Base-by-base conservation (phyloP, 441 rosid species). In the Jatropha podagrica region DNA sequence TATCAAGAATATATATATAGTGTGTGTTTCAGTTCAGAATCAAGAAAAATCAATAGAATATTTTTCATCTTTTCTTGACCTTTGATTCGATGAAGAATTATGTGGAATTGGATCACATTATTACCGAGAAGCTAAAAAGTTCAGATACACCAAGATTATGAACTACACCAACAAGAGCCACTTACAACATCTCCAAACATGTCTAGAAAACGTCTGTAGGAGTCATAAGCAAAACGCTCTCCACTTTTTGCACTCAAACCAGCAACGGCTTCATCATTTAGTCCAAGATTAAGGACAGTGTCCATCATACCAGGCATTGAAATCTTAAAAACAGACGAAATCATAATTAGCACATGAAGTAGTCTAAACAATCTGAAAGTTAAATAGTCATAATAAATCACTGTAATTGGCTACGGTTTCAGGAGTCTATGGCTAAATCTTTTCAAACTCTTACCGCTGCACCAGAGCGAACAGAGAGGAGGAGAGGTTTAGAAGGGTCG, bases 261-360 rank as follows among this genome's bases (percentile, higher is more conserved):
- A 18, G 88, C 81, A 2, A 84, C 93, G 61, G 93, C 99, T 85
- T 89, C 81, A 67, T 95, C 97, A 83, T 95, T 92, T 44, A 92
- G 84, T 40, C 99, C 99, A 48, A 95, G 94, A 84, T 95, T 95
- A 63, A 95, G 99, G 71, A 95, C 96, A 23, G 97, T 95, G 81
- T 95, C 99, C 99, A 95, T 95, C 99, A 95, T 95, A 46, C 99
- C 99, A 51, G 97, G 99, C 97, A 95, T 95, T 23, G 97, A 95
- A n/a, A 91, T 86, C 99, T 95, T 20, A 79, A 40, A 83, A 6
- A 51, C 7, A 32, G 40, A 71, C 14, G 46, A 71, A 51, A 63
- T 26, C 61, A 63, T 41, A 72, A 37, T 75, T 1, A 42, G 67
- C 6, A 44, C 40, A 32, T 15, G 8, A 1, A 32, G 23, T 7